Conservation (phyloP, 2,329 filamentous ascomycete genomes). For the Pseudocercospora pini-densiflorae region DNA sequence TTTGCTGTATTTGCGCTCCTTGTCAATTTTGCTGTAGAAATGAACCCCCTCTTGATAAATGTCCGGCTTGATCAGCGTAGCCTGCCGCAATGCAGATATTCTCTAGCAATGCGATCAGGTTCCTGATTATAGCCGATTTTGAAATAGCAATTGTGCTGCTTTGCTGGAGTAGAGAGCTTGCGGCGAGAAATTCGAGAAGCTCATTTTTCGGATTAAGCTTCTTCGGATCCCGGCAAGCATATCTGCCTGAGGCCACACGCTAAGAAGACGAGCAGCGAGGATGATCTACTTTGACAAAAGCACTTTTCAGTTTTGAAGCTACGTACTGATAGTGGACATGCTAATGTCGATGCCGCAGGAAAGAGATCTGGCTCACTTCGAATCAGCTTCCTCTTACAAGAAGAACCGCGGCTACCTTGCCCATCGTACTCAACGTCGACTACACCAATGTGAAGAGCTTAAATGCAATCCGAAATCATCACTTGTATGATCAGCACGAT, state of each 20-base stretch:
- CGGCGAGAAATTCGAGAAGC: not conserved
- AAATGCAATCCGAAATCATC: too few relatives aligned
- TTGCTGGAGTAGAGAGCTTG: not conserved
- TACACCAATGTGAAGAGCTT: too few relatives aligned
- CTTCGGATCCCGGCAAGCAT: not conserved
- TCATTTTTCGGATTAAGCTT: not conserved
- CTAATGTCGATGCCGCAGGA: too few relatives aligned
- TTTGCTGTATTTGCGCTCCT: constrained; percentile 37
- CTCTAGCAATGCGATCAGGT: constrained; percentile 20
- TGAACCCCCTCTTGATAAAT: constrained; percentile 7
- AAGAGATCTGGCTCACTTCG: too few relatives aligned
- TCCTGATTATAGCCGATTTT: constrained; percentile 25
- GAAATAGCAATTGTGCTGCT: constrained; percentile 6
- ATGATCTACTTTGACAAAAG: not conserved
- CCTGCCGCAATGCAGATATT: constrained; percentile 18
- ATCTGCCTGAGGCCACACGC: not conserved
- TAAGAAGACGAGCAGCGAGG: not conserved
- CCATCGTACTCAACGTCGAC: too few relatives aligned
- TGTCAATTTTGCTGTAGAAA: not conserved
- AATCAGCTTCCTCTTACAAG: too few relatives aligned
- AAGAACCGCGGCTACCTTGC: too few relatives aligned
- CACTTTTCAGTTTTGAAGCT: too few relatives aligned
- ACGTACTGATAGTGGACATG: too few relatives aligned
- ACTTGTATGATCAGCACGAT: too few relatives aligned
- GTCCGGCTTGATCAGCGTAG: constrained; percentile 24